Conservation (phyloP, 108 stramenopile genomes). For the Conticribra guillardii region DNA sequence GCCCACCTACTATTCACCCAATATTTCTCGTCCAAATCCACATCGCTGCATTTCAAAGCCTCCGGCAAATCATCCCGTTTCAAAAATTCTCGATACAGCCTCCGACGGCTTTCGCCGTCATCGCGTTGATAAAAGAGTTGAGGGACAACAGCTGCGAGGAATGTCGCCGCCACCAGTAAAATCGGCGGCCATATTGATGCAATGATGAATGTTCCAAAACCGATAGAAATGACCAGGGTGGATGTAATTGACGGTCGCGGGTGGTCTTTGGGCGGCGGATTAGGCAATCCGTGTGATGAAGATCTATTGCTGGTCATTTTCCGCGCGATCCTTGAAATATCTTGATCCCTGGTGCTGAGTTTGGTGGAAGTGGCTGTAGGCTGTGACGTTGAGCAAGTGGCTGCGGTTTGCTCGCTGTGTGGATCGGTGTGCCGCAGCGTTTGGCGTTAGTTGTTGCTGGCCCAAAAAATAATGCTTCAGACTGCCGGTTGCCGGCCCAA, state of each 20-base stretch:
- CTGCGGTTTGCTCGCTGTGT: too few relatives aligned
- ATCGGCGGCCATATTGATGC: slow-evolving; percentile 30
- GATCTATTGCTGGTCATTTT: too few relatives aligned
- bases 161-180: slow-evolving; percentile 5
- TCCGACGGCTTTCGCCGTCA: slow-evolving; percentile 16
- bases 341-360: too few relatives aligned
- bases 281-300: background rate
- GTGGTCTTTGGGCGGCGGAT: background rate
- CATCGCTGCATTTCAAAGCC: slow-evolving; percentile 35
- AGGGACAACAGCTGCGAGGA: slow-evolving; percentile 14
- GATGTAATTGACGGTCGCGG: slow-evolving; percentile 10
- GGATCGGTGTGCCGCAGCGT: too few relatives aligned
- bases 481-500: too few relatives aligned
- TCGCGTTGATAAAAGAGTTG: slow-evolving; percentile 19
- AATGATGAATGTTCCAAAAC: background rate
- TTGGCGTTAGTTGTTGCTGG: too few relatives aligned
- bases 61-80: slow-evolving; percentile 49
- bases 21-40: slow-evolving; percentile 49
- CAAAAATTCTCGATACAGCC: slow-evolving; percentile 43
- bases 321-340: too few relatives aligned
- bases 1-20: slow-evolving; percentile 47
- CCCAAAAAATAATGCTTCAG: too few relatives aligned
- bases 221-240: background rate
- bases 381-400: too few relatives aligned
- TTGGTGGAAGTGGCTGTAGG: too few relatives aligned